A percentile compares a stretch with the other conserved stretches of the same genome.
These are phyloP conservation scores for Symbiodinium pilosum DNA, from an alignment of 73 alveolate genomes.

Conservation along the genomic window DNA sequence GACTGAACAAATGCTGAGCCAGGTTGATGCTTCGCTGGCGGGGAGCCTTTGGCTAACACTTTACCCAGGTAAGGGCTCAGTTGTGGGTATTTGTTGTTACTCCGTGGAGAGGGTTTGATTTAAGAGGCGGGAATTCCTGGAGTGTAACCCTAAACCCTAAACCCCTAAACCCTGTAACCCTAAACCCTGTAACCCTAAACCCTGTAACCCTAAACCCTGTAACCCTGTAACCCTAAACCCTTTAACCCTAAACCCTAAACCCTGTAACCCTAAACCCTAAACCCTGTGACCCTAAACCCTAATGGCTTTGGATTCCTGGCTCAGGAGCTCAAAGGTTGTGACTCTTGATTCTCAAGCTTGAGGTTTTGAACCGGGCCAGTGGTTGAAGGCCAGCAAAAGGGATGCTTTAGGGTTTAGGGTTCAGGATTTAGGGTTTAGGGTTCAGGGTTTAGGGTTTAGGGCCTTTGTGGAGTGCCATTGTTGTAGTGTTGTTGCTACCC, in stretches of 20 bases:
- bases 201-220: neutral
- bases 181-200: neutral
- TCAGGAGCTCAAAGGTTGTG: neutral
- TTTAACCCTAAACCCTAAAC: neutral
- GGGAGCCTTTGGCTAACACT: neutral
- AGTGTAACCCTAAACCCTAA: neutral
- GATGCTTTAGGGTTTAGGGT: neutral
- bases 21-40: neutral
- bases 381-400: neutral
- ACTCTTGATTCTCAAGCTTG: neutral
- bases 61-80: too few relatives aligned
- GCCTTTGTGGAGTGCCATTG: neutral
- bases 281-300: neutral
- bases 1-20: too few relatives aligned
- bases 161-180: neutral
- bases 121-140: neutral
- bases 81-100: neutral
- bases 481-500: neutral
- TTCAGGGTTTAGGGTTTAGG: neutral
- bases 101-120: neutral
- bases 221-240: neutral
- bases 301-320: too few relatives aligned
- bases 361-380: neutral
- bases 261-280: neutral
- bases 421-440: neutral